Evolutionary conservation across 257 asterid species (phyloP), one percentile per base, ranked within the genome.

Genomic region (Anisodus acutangulus): DNA sequence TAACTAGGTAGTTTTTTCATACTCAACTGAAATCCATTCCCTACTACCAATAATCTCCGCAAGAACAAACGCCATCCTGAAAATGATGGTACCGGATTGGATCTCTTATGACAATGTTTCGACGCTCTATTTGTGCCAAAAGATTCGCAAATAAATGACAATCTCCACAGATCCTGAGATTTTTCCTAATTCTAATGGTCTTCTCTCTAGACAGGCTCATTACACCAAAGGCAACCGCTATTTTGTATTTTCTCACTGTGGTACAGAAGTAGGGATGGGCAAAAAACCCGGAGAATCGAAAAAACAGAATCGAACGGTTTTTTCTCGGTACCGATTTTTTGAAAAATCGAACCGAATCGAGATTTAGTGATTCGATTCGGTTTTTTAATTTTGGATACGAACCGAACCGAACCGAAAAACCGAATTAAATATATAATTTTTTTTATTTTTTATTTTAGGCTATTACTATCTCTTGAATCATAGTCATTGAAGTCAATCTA

Each of bases 221-320:
- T 19, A 91, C 78, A 62, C 98, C 98, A 84, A 86, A 95, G 83
- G 82, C 91, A 60, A 94, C 89, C 0, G 99, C 98, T 83, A 95
- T 89, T 89, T 95, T 95, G 97, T 83, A 95, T 89, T 89, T 95
- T 95, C 92, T 95, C 99, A 66, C 98, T 93, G 85, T 94, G 99
- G 90, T 89, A 90, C 35, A 90, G 90, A 41, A 95, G 97, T 2
- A n/a, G n/a, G n/a, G n/a, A n/a, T n/a, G n/a, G n/a, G n/a, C n/a
- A n/a, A n/a, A n/a, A n/a, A n/a, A n/a, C n/a, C n/a, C n/a, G n/a
- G n/a, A n/a, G n/a, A n/a, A n/a, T n/a, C n/a, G n/a, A n/a, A n/a
- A n/a, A n/a, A n/a, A n/a, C n/a, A n/a, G n/a, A n/a, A n/a, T n/a
- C n/a, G n/a, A n/a, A n/a, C n/a, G n/a, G n/a, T n/a, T n/a, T n/a